Evolutionary conservation across 75 land plant genomes (phyloP), one percentile per base, ranked within the genome.

Genomic region (Cupressus sempervirens): DNA sequence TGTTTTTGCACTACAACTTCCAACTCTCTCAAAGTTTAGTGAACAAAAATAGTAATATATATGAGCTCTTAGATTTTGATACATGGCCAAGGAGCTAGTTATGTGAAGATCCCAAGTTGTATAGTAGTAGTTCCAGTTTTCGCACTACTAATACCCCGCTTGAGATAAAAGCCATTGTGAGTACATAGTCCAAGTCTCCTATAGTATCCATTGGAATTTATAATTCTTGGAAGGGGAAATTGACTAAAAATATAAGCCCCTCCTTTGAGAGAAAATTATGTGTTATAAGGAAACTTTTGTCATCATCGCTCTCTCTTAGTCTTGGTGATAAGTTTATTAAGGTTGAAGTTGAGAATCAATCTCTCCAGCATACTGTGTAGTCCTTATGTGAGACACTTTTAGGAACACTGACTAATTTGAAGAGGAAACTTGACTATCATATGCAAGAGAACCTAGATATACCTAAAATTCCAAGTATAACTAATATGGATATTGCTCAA

Each of bases 1-100:
- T 84, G 26, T 76, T 84, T 32, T 84, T 82, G 30, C 82, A 76
- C 46, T 84, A 40, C 85, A 75, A 82, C 4, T 82, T 84, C 48
- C 85, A 84, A 13, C 48, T 77, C 11, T 41, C 80, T 40, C 80
- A 41, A 8, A 41, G 46, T 46, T 43, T 46, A 18, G 80, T 16
- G 3, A 72, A 29, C 74, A 72, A 72, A 15, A 62, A 62, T 7
- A 75, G 16, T 75, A 41, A 20, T 41, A 41, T 43, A 12, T 41
- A 77, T 20, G 80, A 36, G 20, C 18, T 77, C n/a, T 41, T 48
- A 40, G 46, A 79, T 79, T 23, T 43, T 50, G 45, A 45, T n/a
- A 41, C 48, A 45, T 45, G 45, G 30, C n/a, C 26, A 13, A 79
- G n/a, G 10, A 79, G 20, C 50, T 50, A 79, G 43, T 23, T 50